Evolutionary conservation across 495 filamentous ascomycete species (phyloP).

Genomic region (Neohortaea acidophila): DNA sequence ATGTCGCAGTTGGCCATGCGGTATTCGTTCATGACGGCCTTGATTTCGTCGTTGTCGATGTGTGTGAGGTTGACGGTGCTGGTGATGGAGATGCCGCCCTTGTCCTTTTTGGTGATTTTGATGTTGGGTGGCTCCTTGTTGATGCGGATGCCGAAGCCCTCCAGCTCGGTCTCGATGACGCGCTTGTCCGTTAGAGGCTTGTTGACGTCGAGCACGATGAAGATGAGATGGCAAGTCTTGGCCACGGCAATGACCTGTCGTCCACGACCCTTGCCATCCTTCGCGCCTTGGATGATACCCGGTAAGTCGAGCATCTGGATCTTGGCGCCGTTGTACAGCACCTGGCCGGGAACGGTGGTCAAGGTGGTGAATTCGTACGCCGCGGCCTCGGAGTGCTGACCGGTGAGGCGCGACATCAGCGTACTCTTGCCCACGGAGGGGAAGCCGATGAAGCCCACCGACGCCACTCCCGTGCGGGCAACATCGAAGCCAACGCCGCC

Average conservation of each 20-base stretch:
- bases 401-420: constrained; percentile 84
- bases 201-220: constrained; percentile 97
- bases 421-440: constrained; percentile 98
- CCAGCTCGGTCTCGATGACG: constrained; percentile 90
- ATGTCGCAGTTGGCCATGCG: constrained; percentile 95
- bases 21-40: constrained; percentile 94
- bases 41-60: constrained; percentile 91
- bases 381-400: constrained; percentile 91
- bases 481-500: constrained; percentile 91
- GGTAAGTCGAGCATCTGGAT: constrained; percentile 98
- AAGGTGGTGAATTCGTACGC: constrained; percentile 98
- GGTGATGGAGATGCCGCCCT: constrained; percentile 87
- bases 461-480: constrained; percentile 91
- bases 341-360: constrained; percentile 93
- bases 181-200: constrained; percentile 95
- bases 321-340: constrained; percentile 90
- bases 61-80: constrained; percentile 83
- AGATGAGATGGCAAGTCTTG: constrained; percentile 96
- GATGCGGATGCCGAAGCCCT: constrained; percentile 94
- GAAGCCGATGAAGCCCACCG: constrained; percentile 64
- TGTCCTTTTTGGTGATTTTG: constrained; percentile 97
- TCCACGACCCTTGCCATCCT: constrained; percentile 95
- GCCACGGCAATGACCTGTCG: constrained; percentile 97
- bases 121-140: constrained; percentile 97
- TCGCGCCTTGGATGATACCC: constrained; percentile 96